Base-by-base conservation (phyloP, 2,329 filamentous ascomycete species). In the Penicillium sp. region DNA sequence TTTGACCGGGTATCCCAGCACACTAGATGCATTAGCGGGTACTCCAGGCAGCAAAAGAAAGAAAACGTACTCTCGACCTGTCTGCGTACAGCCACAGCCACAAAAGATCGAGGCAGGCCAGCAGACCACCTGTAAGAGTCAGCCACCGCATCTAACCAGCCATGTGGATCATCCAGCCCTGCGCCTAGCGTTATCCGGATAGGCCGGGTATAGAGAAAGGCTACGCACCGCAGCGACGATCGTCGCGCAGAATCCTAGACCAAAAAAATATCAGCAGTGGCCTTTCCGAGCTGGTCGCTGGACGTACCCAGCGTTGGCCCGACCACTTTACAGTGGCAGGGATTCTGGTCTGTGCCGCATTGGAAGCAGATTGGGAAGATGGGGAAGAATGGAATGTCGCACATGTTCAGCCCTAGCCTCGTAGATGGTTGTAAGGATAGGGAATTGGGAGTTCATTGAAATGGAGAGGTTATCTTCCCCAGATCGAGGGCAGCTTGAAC, bases 101-200 rank as follows among this genome's bases (percentile, higher is more conserved):
- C 80, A 83, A 41, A 84, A 74, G 18, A 84, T 66, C 0, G 79
- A 77, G 4, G 77, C 79, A 2, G 81, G 81, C 74, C 79, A 84
- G 55, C 80, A 83, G 26, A 83, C 58, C 12, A 82, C 66, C 79
- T 81, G 47, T 32, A 46, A n/a, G 24, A 20, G n/a, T 3, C 26
- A 10, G 5, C 12, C 39, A 18, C 23, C 15, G 15, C 10, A 34
- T 26, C 21, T 27, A 20, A 50, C 23, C 24, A 49, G 42, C 24
- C 7, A 20, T n/a, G 13, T 15, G 7, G 12, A 6, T 21, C 8
- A 40, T 10, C 17, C 36, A 40, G 23, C 36, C 23, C 18, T 15
- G 7, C 20, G 36, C 36, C 36, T 15, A 40, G 21, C 36, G 4
- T 1, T 26, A 12, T 17, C 9, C 15, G 24, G 26, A 20, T 42